Percentiles rank a stretch among this genome's conserved stretches.
Evolutionary conservation across 257 asterid species (phyloP).

Genomic region (Primulina tabacum): DNA sequence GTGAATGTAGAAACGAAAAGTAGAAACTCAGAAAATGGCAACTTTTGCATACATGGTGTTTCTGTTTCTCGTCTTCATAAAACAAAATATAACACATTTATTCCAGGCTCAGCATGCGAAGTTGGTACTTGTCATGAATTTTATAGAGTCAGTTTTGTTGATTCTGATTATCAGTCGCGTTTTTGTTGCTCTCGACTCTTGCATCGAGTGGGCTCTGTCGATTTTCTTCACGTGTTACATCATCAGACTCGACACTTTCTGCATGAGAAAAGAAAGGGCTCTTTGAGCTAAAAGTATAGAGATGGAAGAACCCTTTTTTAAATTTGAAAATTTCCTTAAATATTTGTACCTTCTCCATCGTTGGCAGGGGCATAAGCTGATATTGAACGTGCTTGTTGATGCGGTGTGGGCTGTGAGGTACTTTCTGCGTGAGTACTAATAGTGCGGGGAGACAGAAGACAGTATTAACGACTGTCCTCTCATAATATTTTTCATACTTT

Average conservation of each 20-base stretch:
- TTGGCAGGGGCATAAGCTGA: slow-evolving; percentile 50
- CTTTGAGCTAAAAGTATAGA: not conserved
- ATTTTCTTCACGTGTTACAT: slow-evolving; percentile 17
- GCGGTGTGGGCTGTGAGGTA: slow-evolving; percentile 60
- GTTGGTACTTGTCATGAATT: not conserved
- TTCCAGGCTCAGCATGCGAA: not conserved
- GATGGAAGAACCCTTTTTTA: not conserved
- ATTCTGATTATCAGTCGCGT: slow-evolving; percentile 14
- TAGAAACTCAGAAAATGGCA: too few species aligned
- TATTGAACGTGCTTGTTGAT: slow-evolving; percentile 59
- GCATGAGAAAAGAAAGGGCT: not conserved
- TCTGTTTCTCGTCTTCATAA: not conserved
- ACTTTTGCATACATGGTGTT: not conserved
- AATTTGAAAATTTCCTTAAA: not conserved
- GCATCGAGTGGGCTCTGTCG: slow-evolving; percentile 16
- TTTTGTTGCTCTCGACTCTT: slow-evolving; percentile 11
- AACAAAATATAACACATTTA: not conserved
- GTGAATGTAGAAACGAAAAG: too few species aligned
- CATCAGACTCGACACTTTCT: slow-evolving; percentile 28
- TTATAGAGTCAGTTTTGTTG: slow-evolving; percentile 14
- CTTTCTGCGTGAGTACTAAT: not conserved
- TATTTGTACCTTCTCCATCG: slow-evolving; percentile 45
- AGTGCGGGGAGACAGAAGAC: not conserved
- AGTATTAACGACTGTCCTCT: too few species aligned
- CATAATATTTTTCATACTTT: too few species aligned